Base-by-base conservation (phyloP, 116 monocot genomes). In the Phalaenopsis hybrid region DNA sequence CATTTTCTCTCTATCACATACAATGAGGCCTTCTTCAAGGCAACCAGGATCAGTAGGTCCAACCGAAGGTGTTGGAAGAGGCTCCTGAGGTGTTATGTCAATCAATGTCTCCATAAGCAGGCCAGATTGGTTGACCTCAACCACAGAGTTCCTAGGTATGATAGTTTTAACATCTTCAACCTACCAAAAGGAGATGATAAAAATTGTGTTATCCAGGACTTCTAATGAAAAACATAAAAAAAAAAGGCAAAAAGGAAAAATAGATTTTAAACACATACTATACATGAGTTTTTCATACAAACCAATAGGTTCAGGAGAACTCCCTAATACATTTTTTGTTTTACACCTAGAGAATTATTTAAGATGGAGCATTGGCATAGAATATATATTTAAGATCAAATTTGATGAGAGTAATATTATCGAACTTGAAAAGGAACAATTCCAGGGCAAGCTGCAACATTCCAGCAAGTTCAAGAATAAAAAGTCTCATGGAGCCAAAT, bases 101-200 rank as follows among this genome's bases (percentile, higher is more conserved):
- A 98, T 98, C 15, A 93, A 57, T 11, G 98, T 94, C 79, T 98
- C 98, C 98, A 98, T 98, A 77, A 94, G 95, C 75, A 98, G 92
- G 25, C 98, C 98, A 37, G 98, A 98, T 69, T 98, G 98, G 81
- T 98, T 98, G 78, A 98, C 97, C 73, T 98, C 95, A 79, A 98
- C 88, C 25, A 90, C 67, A 18, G 97, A 94, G 86, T 98, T 94
- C 44, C 91, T 83, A 72, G 97, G 97, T 49, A 98, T 89, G 20
- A 98, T 83, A 78, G 87, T 92, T 84, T 93, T 94, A 45, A 91
- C 94, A 89, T 98, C 97, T 46, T 93, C 95, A 85, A 98, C 83
- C 97, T 98, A 82, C 74, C 33, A 83, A 84, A 49, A n/a, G 46
- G 17, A 72, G 25, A 37, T 4, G 72, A 72, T 72, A 68, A 68